Conservation (phyloP, 805 yeast species). For the Ogataea corticis region DNA sequence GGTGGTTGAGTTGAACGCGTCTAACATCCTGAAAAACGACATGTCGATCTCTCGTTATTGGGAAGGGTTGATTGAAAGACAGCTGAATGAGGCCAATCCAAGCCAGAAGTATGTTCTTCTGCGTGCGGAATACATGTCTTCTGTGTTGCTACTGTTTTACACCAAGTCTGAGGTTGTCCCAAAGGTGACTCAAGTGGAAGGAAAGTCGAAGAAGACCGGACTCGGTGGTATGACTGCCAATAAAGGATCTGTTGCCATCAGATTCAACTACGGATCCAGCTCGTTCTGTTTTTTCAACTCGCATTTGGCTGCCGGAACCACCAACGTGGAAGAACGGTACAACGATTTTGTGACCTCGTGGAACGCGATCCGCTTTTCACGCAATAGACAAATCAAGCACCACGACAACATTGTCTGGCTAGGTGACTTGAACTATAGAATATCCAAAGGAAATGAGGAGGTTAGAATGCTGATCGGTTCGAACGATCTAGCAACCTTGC, state of each 20-base stretch:
- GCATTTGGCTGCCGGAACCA: slow-evolving; percentile 91
- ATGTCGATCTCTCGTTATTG: slow-evolving; percentile 74
- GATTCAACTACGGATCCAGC: slow-evolving; percentile 80
- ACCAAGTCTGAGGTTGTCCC: slow-evolving; percentile 49
- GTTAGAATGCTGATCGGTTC: slow-evolving; percentile 57
- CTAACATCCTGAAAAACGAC: slow-evolving; percentile 85
- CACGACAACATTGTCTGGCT: slow-evolving; percentile 91
- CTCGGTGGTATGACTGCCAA: slow-evolving; percentile 96
- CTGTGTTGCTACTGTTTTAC: slow-evolving; percentile 63
- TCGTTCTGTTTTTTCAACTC: slow-evolving; percentile 83
- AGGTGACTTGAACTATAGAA: slow-evolving; percentile 91
- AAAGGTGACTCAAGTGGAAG: slow-evolving; percentile 79
- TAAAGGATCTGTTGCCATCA: slow-evolving; percentile 93
- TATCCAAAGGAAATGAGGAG: slow-evolving; percentile 68
- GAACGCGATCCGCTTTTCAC: slow-evolving; percentile 73
- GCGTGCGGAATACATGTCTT: slow-evolving; percentile 75
- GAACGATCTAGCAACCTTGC: slow-evolving; percentile 49
- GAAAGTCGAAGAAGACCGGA: slow-evolving; percentile 94
- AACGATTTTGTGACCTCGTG: slow-evolving; percentile 77
- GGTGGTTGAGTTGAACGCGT: slow-evolving; percentile 88
- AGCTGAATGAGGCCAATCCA: slow-evolving; percentile 47
- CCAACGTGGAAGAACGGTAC: slow-evolving; percentile 79
- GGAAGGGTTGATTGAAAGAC: slow-evolving; percentile 66
- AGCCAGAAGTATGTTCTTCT: slow-evolving; percentile 54
- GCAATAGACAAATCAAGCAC: slow-evolving; percentile 74